A percentile compares a stretch with the other conserved stretches of the same genome.
Evolutionary conservation across 805 yeast species (phyloP).

Genomic region (Candida ficus): DNA sequence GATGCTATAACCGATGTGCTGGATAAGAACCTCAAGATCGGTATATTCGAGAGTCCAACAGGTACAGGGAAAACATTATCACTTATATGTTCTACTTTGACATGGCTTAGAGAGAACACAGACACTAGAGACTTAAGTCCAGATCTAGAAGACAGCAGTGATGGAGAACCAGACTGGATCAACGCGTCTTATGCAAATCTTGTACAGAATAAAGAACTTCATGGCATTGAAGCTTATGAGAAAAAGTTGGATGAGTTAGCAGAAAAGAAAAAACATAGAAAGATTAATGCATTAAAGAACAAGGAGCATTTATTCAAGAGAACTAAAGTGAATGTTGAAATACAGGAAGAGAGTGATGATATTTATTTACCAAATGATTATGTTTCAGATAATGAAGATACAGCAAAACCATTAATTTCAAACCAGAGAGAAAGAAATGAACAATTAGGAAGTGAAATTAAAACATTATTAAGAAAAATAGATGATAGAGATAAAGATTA

Average conservation of each 20-base stretch:
- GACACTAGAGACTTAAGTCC: slow-evolving; percentile 17
- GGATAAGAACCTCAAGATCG: slow-evolving; percentile 52
- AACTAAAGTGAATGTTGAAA: slow-evolving; percentile 23
- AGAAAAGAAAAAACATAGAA: slow-evolving; percentile 12
- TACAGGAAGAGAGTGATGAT: slow-evolving; percentile 30
- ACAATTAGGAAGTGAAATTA: slow-evolving; percentile 42
- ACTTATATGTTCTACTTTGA: slow-evolving; percentile 75
- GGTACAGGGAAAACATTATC: slow-evolving; percentile 94
- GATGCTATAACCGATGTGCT: slow-evolving; percentile 62
- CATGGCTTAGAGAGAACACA: slow-evolving; percentile 60
- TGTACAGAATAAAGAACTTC: slow-evolving; percentile 20
- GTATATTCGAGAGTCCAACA: slow-evolving; percentile 88
- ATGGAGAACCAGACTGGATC: slow-evolving; percentile 72
- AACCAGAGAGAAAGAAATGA: slow-evolving; percentile 25
- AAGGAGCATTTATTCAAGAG: slow-evolving; percentile 13
- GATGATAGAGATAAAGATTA: slow-evolving; percentile 22
- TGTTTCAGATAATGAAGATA: slow-evolving; percentile 25
- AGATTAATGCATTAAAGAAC: slow-evolving; percentile 8
- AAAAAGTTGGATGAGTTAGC: slow-evolving; percentile 27
- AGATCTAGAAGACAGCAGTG: slow-evolving; percentile 37
- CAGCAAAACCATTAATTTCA: slow-evolving; percentile 2
- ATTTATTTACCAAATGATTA: slow-evolving; percentile 37
- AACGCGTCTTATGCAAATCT: slow-evolving; percentile 32
- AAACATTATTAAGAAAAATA: slow-evolving; percentile 39
- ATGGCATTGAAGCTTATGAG: slow-evolving; percentile 31